Evolutionary conservation across 2,329 filamentous ascomycete genomes (phyloP).

Genomic region (Huntiella bhutanensis): DNA sequence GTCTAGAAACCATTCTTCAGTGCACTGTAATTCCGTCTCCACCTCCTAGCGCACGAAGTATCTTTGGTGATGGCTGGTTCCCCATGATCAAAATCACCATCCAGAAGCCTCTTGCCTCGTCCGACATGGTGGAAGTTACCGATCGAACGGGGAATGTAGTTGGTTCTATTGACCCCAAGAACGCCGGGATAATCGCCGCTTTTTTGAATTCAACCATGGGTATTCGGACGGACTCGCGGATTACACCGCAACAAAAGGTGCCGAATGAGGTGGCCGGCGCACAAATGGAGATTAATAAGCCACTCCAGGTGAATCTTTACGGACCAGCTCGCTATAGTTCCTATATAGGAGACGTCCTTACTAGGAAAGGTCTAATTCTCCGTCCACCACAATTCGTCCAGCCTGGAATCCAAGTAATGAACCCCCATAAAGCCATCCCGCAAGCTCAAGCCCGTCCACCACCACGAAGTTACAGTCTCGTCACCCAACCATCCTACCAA

Average conservation of each 20-base stretch:
- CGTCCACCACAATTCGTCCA: conserved; percentile 46
- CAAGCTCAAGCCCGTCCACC: conserved; percentile 22
- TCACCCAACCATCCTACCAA: conserved; percentile 13
- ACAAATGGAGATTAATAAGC: conserved; percentile 39
- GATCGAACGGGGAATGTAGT: conserved; percentile 57
- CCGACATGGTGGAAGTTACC: conserved; percentile 25
- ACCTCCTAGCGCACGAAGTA: conserved; percentile 40
- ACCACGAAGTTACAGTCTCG: conserved; percentile 18
- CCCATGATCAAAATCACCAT: conserved; percentile 61
- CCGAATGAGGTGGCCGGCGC: conserved; percentile 46
- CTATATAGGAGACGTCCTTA: conserved; percentile 33
- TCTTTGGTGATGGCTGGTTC: conserved; percentile 43
- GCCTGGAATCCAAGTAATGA: conserved; percentile 50
- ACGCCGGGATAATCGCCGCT: conserved; percentile 47
- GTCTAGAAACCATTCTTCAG: conserved; percentile 49
- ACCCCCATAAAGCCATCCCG: conserved; percentile 39
- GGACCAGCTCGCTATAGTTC: conserved; percentile 48
- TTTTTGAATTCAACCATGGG: conserved; percentile 50
- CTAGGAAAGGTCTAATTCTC: conserved; percentile 37
- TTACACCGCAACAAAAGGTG: conserved; percentile 45
- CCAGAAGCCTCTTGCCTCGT: conserved; percentile 18
- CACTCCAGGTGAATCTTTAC: conserved; percentile 59
- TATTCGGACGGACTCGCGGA: conserved; percentile 53
- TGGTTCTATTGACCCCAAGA: conserved; percentile 52
- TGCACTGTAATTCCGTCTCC: conserved; percentile 50